phyloP scores from a whole-genome alignment of 148 eudicot species.

The Camellia japonica region DNA sequence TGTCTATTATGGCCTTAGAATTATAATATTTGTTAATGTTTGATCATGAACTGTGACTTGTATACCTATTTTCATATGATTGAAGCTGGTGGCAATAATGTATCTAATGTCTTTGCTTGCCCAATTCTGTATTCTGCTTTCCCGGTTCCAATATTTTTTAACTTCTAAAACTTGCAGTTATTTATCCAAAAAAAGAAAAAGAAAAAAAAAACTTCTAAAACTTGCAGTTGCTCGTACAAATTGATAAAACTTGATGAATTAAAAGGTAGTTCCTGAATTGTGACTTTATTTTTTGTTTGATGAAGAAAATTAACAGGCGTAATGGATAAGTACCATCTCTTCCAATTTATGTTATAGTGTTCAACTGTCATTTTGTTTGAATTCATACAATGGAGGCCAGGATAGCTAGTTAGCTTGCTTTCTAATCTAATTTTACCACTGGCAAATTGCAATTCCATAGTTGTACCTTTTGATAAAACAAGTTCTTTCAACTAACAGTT shows the following conservation, averaged over 20 bases:
- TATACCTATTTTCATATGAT: neutral
- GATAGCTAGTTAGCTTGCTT: neutral
- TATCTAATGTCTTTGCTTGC: neutral
- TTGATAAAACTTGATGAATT: neutral
- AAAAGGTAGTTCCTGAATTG: neutral
- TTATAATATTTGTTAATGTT: neutral
- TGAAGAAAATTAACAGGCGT: neutral
- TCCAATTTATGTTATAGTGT: neutral
- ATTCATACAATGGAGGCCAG: neutral
- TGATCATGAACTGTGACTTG: neutral
- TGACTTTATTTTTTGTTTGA: neutral
- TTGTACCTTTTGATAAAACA: neutral
- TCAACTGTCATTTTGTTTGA: neutral
- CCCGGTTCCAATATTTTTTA: neutral
- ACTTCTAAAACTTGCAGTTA: neutral
- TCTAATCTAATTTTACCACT: neutral
- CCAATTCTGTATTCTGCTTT: slow-evolving; percentile 2
- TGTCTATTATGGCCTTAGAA: neutral
- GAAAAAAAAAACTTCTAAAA: neutral
- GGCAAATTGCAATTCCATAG: neutral
- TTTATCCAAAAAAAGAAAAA: too few species aligned
- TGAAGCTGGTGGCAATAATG: neutral
- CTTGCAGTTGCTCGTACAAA: neutral
- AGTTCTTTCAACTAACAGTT: neutral
- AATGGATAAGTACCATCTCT: neutral